Base-by-base conservation (phyloP, 176 grass and related monocot species). In the Thalia dealbata region DNA sequence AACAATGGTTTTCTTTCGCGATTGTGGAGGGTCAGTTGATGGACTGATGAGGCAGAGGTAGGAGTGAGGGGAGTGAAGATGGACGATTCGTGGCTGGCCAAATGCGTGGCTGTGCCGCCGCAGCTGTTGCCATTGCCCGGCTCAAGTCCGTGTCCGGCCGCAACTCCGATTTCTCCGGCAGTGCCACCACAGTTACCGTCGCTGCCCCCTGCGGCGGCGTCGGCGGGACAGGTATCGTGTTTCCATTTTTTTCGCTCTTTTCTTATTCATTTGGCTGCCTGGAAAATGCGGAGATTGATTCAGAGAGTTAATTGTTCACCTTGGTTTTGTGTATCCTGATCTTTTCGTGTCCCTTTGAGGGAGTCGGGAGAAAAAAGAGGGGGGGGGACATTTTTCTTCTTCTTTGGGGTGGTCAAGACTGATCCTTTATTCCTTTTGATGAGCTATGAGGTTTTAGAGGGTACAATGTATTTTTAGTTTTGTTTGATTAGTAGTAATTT, bases 61-160 rank as follows among this genome's bases (percentile, higher is more conserved):
- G 38, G 38, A 68, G 65, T 9, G 35, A 23, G 10, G 19, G 7
- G 30, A 44, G 38, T 35, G 19, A 30, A 8, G 32, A 45, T 68
- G 65, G 65, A 45, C 19, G 65, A 68, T 6, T 68, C 65, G 2
- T 68, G 65, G 65, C 65, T 68, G 32, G 38, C 65, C 38, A 68
- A 68, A 68, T 68, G 65, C 65, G 65, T 68, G 18, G 35, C 8
- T 6, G 7, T 35, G 65, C 21, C 65, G 38, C 21, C 65, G 65
- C 65, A 19, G 65, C 27, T 43, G 32, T 3, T 18, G 27, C 65
- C 65, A 68, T 68, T 68, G 21, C 38, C 38, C 8, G 35, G 29
- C 44, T 16, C 35, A 30, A 8, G 13, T n/a, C 21, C 38, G 65
- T 2, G 9, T 68, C 19, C 25, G 0, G 14, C 54, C 21, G 19